These are phyloP conservation scores for Botrytis fragariae DNA, from an alignment of 2,329 filamentous ascomycete species.

Conservation along the genomic window DNA sequence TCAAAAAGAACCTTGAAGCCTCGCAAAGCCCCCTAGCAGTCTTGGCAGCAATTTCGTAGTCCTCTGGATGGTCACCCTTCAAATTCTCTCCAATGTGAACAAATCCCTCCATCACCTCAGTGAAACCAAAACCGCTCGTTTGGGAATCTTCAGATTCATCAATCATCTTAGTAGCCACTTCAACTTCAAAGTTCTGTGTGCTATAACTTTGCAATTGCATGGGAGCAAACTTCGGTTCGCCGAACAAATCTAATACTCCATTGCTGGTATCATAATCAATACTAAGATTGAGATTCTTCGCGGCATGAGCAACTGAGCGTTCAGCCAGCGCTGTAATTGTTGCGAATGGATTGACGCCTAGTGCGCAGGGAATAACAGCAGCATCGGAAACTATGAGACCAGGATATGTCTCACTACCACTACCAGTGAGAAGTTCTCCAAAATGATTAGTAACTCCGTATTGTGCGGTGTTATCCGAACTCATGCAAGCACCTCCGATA, in stretches of 20 bases:
- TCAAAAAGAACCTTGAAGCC: slow-evolving; percentile 57
- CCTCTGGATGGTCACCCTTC: slow-evolving; percentile 47
- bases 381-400: slow-evolving; percentile 63
- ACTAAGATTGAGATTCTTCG: slow-evolving; percentile 42
- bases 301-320: slow-evolving; percentile 55
- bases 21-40: slow-evolving; percentile 54
- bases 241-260: slow-evolving; percentile 53
- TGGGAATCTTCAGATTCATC: slow-evolving; percentile 34
- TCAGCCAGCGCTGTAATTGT: slow-evolving; percentile 69
- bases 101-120: slow-evolving; percentile 63
- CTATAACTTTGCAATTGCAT: slow-evolving; percentile 20
- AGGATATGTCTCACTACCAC: slow-evolving; percentile 49
- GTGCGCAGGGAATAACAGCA: slow-evolving; percentile 58
- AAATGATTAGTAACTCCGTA: slow-evolving; percentile 60
- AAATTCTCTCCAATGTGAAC: slow-evolving; percentile 49
- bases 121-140: slow-evolving; percentile 56
- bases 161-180: slow-evolving; percentile 44
- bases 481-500: slow-evolving; percentile 64
- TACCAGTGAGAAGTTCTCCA: slow-evolving; percentile 58
- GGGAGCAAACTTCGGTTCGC: slow-evolving; percentile 42
- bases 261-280: slow-evolving; percentile 48
- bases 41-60: slow-evolving; percentile 53
- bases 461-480: slow-evolving; percentile 53
- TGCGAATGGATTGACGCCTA: slow-evolving; percentile 65
- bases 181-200: slow-evolving; percentile 39